Evolutionary conservation across 2,329 filamentous ascomycete species (phyloP).

Genomic region (Byssochlamys sp.): DNA sequence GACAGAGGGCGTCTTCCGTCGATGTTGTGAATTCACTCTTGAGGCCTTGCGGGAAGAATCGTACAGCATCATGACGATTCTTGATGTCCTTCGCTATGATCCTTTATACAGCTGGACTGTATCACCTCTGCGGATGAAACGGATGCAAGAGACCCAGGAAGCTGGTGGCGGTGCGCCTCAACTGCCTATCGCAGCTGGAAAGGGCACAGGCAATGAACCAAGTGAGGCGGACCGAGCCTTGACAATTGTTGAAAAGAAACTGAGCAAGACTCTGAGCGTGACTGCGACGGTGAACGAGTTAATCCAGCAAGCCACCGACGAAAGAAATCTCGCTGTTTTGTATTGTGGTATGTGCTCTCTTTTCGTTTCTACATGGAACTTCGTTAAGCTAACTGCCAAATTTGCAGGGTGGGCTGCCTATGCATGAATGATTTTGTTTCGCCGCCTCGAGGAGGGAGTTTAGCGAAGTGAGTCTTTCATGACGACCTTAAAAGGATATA

Average conservation of each 20-base stretch:
- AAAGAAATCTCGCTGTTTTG: constrained; percentile 79
- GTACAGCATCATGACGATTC: constrained; percentile 95
- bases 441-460: neutral
- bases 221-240: constrained; percentile 85
- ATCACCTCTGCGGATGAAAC: constrained; percentile 57
- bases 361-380: constrained; percentile 5
- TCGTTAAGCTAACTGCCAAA: constrained; percentile 4
- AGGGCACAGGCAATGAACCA: constrained; percentile 44
- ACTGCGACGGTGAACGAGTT: constrained; percentile 92
- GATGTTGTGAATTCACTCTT: constrained; percentile 97
- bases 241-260: constrained; percentile 88
- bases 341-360: constrained; percentile 58
- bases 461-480: neutral
- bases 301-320: constrained; percentile 90
- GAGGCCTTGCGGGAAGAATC: constrained; percentile 90
- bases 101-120: constrained; percentile 93
- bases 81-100: constrained; percentile 96
- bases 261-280: constrained; percentile 87
- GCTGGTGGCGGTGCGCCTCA: constrained; percentile 30
- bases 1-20: constrained; percentile 88
- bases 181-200: constrained; percentile 21
- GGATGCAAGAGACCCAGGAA: constrained; percentile 52
- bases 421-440: constrained; percentile 17
- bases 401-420: constrained; percentile 44
- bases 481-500: too few species aligned